Conservation (phyloP, 2,329 filamentous ascomycete species). For the Aspergillus neoniger region DNA sequence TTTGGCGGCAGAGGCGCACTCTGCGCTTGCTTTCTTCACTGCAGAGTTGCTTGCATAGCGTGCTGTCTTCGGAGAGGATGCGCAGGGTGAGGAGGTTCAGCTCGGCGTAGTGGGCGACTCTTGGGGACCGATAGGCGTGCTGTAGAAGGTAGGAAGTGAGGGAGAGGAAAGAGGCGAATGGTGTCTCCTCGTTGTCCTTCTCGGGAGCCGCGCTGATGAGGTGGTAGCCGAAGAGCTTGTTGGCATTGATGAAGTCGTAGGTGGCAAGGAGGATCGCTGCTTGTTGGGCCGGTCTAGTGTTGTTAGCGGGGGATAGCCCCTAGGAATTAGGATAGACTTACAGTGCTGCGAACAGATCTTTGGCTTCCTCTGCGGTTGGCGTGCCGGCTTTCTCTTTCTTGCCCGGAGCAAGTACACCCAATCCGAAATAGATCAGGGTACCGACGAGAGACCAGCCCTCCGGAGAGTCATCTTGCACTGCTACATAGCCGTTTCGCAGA, state of each 20-base stretch:
- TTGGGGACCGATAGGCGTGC: conserved; percentile 80
- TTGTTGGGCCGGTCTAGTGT: conserved; percentile 70
- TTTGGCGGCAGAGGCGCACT: conserved; percentile 85
- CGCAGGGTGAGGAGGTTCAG: conserved; percentile 83
- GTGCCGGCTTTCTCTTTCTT: conserved; percentile 61
- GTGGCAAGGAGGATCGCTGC: conserved; percentile 79
- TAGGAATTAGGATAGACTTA: conserved; percentile 39
- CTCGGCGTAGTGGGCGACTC: conserved; percentile 80
- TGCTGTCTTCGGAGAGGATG: conserved; percentile 80
- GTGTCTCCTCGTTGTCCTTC: conserved; percentile 66
- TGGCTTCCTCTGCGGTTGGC: conserved; percentile 76
- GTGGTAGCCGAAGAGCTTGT: conserved; percentile 91
- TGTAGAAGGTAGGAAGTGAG: conserved; percentile 90
- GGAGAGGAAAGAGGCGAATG: conserved; percentile 81
- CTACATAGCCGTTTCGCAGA: conserved; percentile 74
- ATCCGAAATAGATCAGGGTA: conserved; percentile 80
- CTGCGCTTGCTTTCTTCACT: conserved; percentile 71
- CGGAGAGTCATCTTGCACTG: conserved; percentile 84
- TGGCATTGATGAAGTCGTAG: conserved; percentile 92
- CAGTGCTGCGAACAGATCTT: conserved; percentile 77
- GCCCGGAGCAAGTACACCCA: conserved; percentile 72
- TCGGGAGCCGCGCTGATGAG: conserved; percentile 67
- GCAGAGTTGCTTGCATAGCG: conserved; percentile 80
- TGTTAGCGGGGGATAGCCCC: conserved; percentile 22
- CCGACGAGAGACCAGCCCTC: conserved; percentile 83